Evolutionary conservation across 441 rosid species (phyloP).

Genomic region (Corymbia citriodora): DNA sequence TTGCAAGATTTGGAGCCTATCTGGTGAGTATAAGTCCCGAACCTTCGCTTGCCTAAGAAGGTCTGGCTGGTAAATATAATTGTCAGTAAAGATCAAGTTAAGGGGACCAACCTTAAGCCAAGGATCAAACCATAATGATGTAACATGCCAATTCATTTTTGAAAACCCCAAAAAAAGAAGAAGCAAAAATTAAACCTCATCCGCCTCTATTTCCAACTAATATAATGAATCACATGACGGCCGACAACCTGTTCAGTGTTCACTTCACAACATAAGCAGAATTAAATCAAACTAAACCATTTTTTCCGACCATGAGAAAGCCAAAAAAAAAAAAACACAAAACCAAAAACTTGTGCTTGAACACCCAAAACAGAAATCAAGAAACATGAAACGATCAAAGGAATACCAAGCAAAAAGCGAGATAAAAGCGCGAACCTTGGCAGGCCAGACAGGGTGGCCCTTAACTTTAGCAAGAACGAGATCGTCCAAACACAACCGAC

Average conservation of each 20-base stretch:
- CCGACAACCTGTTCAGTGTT: background rate
- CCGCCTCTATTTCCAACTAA: background rate
- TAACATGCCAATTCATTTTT: background rate
- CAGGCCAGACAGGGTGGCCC: slow-evolving; percentile 99
- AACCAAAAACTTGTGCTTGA: background rate
- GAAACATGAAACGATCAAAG: background rate
- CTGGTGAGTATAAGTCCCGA: no score
- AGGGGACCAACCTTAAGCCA: no score
- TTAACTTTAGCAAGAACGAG: slow-evolving; percentile 98
- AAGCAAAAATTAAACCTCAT: background rate
- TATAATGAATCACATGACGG: background rate
- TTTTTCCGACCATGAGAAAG: background rate
- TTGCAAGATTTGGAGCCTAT: no score
- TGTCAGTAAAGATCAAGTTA: no score
- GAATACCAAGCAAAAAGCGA: background rate
- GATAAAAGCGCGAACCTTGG: slow-evolving; percentile 49
- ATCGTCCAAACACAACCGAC: slow-evolving; percentile 85
- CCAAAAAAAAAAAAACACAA: background rate
- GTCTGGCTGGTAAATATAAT: no score
- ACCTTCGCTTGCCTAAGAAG: no score
- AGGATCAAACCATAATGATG: no score
- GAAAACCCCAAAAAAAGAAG: background rate
- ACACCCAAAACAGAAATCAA: background rate
- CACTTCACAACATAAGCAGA: background rate
- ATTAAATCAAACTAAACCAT: background rate